Evolutionary conservation across 106 monocot genomes (phyloP).

Genomic region (Apostasia ramifera): DNA sequence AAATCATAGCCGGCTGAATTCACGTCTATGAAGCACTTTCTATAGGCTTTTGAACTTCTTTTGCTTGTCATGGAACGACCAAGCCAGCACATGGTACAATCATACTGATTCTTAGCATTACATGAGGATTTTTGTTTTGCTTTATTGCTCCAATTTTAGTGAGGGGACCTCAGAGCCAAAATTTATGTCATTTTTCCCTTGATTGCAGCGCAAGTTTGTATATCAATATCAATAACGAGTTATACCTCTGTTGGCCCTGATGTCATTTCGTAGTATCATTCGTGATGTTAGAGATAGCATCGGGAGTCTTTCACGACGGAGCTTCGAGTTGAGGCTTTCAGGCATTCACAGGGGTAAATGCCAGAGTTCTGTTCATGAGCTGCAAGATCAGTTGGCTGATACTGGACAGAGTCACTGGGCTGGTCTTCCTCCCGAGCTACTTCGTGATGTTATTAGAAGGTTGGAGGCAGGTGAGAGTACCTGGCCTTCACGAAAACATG

Average conservation of each 20-base stretch:
- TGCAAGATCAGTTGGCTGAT: slow-evolving; percentile 21
- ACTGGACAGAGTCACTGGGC: slow-evolving; percentile 49
- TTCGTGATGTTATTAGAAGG: slow-evolving; percentile 57
- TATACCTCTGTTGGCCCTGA: not conserved
- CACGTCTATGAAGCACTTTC: too few species aligned
- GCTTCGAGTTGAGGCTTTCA: slow-evolving; percentile 37
- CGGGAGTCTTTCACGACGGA: slow-evolving; percentile 51
- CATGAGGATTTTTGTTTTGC: too few species aligned
- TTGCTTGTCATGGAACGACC: too few species aligned
- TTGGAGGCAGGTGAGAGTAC: slow-evolving; percentile 53
- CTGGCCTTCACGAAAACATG: slow-evolving; percentile 55
- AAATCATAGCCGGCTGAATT: too few species aligned
- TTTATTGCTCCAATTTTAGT: too few species aligned
- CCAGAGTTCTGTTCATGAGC: slow-evolving; percentile 35
- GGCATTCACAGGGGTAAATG: slow-evolving; percentile 38
- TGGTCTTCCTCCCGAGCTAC: slow-evolving; percentile 51
- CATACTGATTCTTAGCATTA: too few species aligned
- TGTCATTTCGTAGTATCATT: slow-evolving; percentile 69
- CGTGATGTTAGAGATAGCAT: slow-evolving; percentile 60
- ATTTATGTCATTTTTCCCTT: too few species aligned
- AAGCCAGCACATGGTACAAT: too few species aligned
- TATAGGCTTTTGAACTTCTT: too few species aligned
- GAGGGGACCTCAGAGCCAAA: too few species aligned
- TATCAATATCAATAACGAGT: too few species aligned
- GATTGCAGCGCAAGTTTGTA: too few species aligned